Evolutionary conservation across 148 eudicot species (phyloP).

Genomic region (Heliamphora exappendiculata): DNA sequence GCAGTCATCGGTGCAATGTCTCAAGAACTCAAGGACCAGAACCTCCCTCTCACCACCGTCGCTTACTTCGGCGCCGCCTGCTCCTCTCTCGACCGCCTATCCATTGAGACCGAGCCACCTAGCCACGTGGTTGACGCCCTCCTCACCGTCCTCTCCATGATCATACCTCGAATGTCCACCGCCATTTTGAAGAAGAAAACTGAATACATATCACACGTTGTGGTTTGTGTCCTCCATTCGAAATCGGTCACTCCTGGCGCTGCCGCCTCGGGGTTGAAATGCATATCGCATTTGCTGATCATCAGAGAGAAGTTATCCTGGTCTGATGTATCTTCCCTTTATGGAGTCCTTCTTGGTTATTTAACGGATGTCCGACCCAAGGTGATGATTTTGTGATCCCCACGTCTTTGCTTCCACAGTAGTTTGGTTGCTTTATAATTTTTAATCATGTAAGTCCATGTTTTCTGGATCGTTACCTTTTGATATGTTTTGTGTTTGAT

Average conservation of each 20-base stretch:
- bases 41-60: slow-evolving; percentile 42
- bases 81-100: slow-evolving; percentile 53
- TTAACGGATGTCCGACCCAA: slow-evolving; percentile 45
- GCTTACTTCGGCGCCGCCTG: slow-evolving; percentile 70
- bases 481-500: neutral
- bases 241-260: slow-evolving; percentile 25
- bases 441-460: no score
- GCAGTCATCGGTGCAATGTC: slow-evolving; percentile 63
- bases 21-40: slow-evolving; percentile 57
- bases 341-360: slow-evolving; percentile 36
- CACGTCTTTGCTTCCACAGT: neutral
- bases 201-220: slow-evolving; percentile 28
- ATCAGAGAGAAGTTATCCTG: slow-evolving; percentile 36
- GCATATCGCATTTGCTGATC: slow-evolving; percentile 34
- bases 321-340: slow-evolving; percentile 40
- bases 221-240: slow-evolving; percentile 26
- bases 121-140: slow-evolving; percentile 42
- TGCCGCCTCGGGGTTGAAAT: slow-evolving; percentile 37
- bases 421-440: neutral
- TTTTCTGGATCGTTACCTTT: neutral
- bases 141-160: slow-evolving; percentile 38
- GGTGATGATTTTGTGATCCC: slow-evolving; percentile 28
- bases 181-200: slow-evolving; percentile 40
- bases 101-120: slow-evolving; percentile 24
- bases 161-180: slow-evolving; percentile 28